A percentile compares a stretch with the other conserved stretches of the same genome.
These are phyloP conservation scores for Nelumbo lutea DNA, from an alignment of 164 flowering plant species.

Conservation along the genomic window DNA sequence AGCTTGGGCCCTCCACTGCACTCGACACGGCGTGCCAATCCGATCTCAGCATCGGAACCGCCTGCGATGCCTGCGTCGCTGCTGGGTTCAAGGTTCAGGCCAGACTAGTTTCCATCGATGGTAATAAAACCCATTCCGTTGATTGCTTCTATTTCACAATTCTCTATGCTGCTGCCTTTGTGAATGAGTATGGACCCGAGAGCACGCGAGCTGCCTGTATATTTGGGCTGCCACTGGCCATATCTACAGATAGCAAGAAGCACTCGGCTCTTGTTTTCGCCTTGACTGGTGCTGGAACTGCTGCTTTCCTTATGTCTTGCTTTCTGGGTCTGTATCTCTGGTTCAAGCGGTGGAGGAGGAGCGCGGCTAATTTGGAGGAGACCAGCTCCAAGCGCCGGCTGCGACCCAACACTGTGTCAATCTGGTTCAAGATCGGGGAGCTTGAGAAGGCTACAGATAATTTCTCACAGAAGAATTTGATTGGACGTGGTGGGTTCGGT, in stretches of 20 bases:
- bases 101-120: slow-evolving; percentile 34
- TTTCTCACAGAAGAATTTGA: slow-evolving; percentile 55
- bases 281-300: slow-evolving; percentile 41
- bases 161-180: slow-evolving; percentile 73
- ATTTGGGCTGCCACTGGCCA: slow-evolving; percentile 30
- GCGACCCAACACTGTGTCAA: slow-evolving; percentile 55
- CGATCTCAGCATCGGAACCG: slow-evolving; percentile 40
- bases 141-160: slow-evolving; percentile 57
- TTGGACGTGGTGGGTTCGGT: slow-evolving; percentile 68
- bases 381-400: slow-evolving; percentile 26
- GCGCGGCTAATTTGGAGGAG: slow-evolving; percentile 23
- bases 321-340: slow-evolving; percentile 35
- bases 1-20: slow-evolving; percentile 35
- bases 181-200: slow-evolving; percentile 55
- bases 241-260: slow-evolving; percentile 2
- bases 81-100: slow-evolving; percentile 46
- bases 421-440: slow-evolving; percentile 56
- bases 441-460: slow-evolving; percentile 56
- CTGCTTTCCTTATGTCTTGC: slow-evolving; percentile 26
- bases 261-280: slow-evolving; percentile 31
- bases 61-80: slow-evolving; percentile 49
- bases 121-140: slow-evolving; percentile 38
- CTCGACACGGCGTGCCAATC: slow-evolving; percentile 42
- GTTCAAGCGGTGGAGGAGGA: slow-evolving; percentile 30
- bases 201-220: slow-evolving; percentile 49